phyloP scores from a whole-genome alignment of 192 early-diverging fungal genomes.

The Coemansia interrupta region DNA sequence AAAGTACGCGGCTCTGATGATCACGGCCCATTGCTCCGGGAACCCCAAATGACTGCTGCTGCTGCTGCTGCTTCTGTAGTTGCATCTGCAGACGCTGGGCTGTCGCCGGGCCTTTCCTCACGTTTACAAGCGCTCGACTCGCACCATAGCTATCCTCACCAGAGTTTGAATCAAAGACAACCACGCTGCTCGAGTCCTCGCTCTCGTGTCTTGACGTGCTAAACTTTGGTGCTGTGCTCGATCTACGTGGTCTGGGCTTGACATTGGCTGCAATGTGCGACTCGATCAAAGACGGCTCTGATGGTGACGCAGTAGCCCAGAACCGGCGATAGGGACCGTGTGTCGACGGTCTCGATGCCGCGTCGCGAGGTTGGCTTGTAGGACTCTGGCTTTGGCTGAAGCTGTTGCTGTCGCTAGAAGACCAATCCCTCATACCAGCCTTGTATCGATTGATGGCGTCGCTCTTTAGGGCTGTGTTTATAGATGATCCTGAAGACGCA shows the following conservation, averaged over 20 bases:
- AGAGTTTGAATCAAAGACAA: neutral
- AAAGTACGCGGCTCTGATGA: constrained; percentile 71
- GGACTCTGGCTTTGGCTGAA: no score
- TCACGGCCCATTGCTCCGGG: constrained; percentile 38
- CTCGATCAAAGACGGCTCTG: neutral
- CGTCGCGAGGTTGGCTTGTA: no score
- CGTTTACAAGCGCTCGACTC: neutral
- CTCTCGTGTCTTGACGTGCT: neutral
- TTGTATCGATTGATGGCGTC: no score
- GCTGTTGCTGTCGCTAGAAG: constrained; percentile 1
- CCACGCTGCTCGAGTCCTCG: neutral
- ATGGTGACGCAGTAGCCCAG: constrained; percentile 30
- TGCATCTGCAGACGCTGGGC: neutral
- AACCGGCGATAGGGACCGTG: constrained; percentile 13
- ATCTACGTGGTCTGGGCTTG: constrained; percentile 3
- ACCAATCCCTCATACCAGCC: neutral
- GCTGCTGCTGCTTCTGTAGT: neutral
- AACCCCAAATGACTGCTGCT: constrained; percentile 8
- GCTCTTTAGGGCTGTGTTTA: no score
- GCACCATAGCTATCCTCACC: neutral
- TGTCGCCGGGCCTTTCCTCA: neutral
- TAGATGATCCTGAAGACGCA: no score
- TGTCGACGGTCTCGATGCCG: neutral
- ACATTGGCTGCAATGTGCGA: neutral
- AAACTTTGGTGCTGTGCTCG: neutral